phyloP scores from a whole-genome alignment of 768 basidiomycete genomes.

The Trametes gibbosa region DNA sequence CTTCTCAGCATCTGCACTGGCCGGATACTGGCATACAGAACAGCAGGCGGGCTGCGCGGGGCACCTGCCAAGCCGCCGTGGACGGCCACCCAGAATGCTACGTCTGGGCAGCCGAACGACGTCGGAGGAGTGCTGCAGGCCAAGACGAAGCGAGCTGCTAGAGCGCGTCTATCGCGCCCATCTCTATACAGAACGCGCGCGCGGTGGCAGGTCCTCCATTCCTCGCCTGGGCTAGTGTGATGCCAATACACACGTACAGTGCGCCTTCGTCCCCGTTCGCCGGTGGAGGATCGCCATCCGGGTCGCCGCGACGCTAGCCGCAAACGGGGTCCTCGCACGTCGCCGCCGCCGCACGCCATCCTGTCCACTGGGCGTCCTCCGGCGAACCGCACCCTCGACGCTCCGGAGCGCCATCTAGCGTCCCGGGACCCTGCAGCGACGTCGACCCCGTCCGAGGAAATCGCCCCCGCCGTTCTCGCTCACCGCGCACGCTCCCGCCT shows the following conservation, averaged over 20 bases:
- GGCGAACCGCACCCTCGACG: background rate
- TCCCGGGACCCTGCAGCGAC: background rate
- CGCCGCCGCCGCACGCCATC: no score
- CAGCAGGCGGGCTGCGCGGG: background rate
- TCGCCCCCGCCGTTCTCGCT: background rate
- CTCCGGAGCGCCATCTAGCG: background rate
- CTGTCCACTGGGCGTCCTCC: no score
- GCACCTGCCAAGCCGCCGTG: background rate
- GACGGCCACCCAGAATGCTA: slow-evolving; percentile 1
- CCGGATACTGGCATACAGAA: background rate
- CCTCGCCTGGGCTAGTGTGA: no score
- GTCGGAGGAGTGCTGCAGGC: background rate
- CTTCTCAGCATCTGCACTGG: background rate
- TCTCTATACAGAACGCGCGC: background rate
- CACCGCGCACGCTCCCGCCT: no score
- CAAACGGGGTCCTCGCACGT: background rate
- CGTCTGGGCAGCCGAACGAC: background rate
- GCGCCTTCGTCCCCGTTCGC: no score
- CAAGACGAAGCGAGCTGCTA: background rate
- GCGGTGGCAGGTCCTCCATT: background rate
- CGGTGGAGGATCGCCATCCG: background rate
- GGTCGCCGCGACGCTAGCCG: background rate
- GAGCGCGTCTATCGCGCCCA: background rate
- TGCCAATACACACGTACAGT: no score
- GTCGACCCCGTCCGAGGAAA: background rate